Evolutionary conservation across 192 early-diverging fungal species (phyloP), one percentile per base, ranked within the genome.

Genomic region (Coemansia furcata): DNA sequence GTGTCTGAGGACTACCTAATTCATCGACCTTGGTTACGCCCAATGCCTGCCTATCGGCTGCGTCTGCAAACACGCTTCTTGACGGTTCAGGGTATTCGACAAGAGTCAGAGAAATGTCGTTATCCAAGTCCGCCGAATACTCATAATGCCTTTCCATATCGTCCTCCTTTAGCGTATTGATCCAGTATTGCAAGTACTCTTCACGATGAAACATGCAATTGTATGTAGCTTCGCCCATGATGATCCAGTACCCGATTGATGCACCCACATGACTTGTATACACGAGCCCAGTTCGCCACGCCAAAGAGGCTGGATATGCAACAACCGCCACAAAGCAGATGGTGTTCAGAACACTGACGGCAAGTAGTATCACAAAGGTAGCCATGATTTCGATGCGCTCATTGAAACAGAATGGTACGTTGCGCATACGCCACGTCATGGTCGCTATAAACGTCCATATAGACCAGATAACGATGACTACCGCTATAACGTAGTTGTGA

Each of bases 151-250:
- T 38, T 32, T 70, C 68, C 68, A 73, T 73, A 0, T 64, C 67
- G 55, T 76, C 79, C 26, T 73, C 68, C 32, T 71, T 73, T 33
- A 82, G 61, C 30, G 64, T 82, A 26, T 58, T 50, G 35, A 82
- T 64, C 79, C 79, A 82, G 39, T 73, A 68, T 32, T 70, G 63
- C 66, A 82, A 59, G 30, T 82, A 82, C 32, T 68, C 74, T 39
- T 67, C 71, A 8, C 74, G 64, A 17, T 82, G 26, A 29, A 74
- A 73, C 11, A 76, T 26, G 38, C 79, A 82, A 19, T 73, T 68
- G 43, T 73, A 76, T 3, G 74, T 76, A 4, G 74, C 71, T 36
- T 71, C 79, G 38, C 50, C 69, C 79, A 82, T 82, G 23, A 82
- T 44, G 0, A 75, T 61, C 79, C 79, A 82, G 30, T 73, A 82